phyloP scores from a whole-genome alignment of 352 stramenopile species.

The Phytophthora tubulina region DNA sequence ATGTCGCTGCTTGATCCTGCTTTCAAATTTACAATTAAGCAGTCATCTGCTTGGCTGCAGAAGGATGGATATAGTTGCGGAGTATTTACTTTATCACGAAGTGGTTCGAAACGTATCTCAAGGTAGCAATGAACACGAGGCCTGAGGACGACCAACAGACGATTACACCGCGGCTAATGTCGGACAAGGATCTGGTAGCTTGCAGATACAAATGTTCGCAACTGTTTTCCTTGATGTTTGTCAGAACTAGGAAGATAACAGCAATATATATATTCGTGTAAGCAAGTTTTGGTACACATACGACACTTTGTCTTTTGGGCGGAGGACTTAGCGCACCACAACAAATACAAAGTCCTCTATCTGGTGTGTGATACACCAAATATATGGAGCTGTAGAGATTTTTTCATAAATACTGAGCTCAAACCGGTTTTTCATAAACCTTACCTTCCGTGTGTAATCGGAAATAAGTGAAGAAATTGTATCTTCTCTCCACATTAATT shows the following conservation, averaged over 20 bases:
- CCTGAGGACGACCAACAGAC: neutral
- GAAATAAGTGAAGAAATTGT: neutral
- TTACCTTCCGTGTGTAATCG: neutral
- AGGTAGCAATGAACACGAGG: constrained; percentile 1
- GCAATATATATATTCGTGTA: neutral
- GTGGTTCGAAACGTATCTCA: constrained; percentile 8
- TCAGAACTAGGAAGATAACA: neutral
- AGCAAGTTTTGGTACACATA: too few relatives aligned
- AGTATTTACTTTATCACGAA: neutral
- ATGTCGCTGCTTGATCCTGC: too few relatives aligned
- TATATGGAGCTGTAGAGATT: neutral
- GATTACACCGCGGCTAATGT: neutral
- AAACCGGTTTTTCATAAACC: neutral
- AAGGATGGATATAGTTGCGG: constrained; percentile 10
- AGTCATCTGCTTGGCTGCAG: constrained; percentile 1
- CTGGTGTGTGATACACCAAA: neutral
- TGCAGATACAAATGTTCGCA: constrained; percentile 7
- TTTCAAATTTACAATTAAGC: neutral
- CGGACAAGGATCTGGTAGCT: neutral
- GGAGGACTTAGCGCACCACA: too few relatives aligned
- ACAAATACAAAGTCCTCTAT: neutral
- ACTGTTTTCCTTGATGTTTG: neutral
- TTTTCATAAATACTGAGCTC: neutral
- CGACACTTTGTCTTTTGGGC: neutral
- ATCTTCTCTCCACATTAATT: neutral